Base-by-base conservation (phyloP, 805 yeast genomes). In the Starmerella tilneyi region DNA sequence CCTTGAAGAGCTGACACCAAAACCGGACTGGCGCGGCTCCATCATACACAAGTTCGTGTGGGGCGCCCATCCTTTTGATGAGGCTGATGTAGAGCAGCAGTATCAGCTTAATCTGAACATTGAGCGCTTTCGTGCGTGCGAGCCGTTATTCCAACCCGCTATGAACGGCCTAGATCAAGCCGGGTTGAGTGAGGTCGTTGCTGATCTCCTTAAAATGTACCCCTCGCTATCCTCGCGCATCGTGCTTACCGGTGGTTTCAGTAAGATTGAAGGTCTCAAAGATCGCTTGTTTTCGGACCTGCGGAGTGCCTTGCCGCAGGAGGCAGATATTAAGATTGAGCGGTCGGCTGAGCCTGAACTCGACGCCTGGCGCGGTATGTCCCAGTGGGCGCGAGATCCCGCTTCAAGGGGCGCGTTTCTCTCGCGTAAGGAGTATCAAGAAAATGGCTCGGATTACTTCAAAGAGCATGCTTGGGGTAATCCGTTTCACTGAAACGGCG, bases 121-220 rank as follows among this genome's bases (percentile, higher is more conserved):
- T 33, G 99, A 92, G 64, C 72, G 98, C 48, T 81, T 89, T 23
- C 73, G 94, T 46, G 84, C 89, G 2, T 96, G 97, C 0, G 99
- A 92, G 63, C 79, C 88, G 2, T 59, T 86, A 39, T 86, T 92
- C 63, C 92, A 89, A 61, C 98, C 99, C 6, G 74, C 80, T 8
- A 85, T 92, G 50, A 94, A 94, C 0, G 98, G 98, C 19, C 69
- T 86, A 19, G 98, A 92, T 62, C 97, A 88, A 64, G 94, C 96
- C 0, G 97, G 97, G 22, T 70, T 92, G n/a, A 60, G 74, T 20
- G 97, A 92, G 62, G 64, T 86, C 32, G 71, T 79, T 45, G 81
- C 79, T 52, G 81, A 78, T 47, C 69, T 84, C 7, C 58, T 88
- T 5, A 35, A 42, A 11, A 39, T 34, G 34, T 46, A 32, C 43